Base-by-base conservation (phyloP, 306 rosid species). In the Senna tora region DNA sequence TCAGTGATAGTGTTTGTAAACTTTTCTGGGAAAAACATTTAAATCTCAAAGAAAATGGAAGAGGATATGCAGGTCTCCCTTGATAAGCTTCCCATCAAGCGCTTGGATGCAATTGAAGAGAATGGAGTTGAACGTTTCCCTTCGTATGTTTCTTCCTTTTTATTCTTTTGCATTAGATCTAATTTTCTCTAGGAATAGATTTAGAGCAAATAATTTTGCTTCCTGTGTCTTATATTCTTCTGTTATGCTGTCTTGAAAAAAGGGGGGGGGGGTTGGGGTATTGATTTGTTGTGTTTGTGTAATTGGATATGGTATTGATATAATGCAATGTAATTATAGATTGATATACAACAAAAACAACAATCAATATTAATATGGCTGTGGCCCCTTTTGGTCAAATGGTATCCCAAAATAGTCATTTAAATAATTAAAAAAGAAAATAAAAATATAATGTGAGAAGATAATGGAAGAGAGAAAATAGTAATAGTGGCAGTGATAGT, bases 31-130 rank as follows among this genome's bases (percentile, higher is more conserved):
- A 51, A 80, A 80, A 33, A 16, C 22, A 33, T 32, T 16, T 42
- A 64, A 36, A 5, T 10, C 39, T 9, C 32, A 10, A 16, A 47
- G 34, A 55, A 79, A 30, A 92, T 94, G 98, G 92, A 86, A 7
- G 83, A 80, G 6, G 81, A 75, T 43, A 55, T 86, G 59, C 76
- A 81, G 33, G 73, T 91, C 51, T 94, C 95, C 25, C 84, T 94
- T 10, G 98, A 94, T 83, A 94, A 87, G 87, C 96, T 94, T 28
- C 97, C 96, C 0, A 70, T 91, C 78, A 94, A 91, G 84, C 91
- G 98, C 61, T 78, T 94, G 77, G 98, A 91, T 9, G 73, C 88
- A 61, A 91, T 89, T 49, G 96, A 91, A 80, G 98, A 94, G 74
- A 87, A 84, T 32, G 97, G 97, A 69, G 11, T 75, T 7, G 98